Conservation (phyloP, 2,329 filamentous ascomycete species). For the Microcyclospora pomicola region DNA sequence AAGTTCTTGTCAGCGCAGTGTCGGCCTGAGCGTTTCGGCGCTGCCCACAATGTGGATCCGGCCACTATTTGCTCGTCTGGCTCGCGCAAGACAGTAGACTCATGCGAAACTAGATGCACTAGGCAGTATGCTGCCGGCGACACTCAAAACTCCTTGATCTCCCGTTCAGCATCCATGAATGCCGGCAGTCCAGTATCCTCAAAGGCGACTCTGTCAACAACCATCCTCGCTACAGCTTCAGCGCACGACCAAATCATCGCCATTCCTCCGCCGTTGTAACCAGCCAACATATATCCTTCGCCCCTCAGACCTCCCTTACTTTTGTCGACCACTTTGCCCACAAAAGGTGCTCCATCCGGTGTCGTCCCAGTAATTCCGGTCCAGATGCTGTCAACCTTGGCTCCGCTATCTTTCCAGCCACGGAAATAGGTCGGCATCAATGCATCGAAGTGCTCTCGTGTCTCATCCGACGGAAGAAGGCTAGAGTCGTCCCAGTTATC, state of each 20-base stretch:
- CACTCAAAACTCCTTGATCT: too few species aligned
- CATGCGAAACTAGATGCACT: too few species aligned
- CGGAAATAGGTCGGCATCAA: constrained; percentile 35
- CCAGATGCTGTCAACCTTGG: constrained; percentile 26
- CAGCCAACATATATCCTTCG: constrained; percentile 11
- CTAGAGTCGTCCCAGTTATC: constrained; percentile 31
- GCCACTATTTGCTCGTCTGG: too few species aligned
- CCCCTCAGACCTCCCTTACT: neutral
- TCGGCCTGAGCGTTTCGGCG: too few species aligned
- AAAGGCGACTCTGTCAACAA: constrained; percentile 8
- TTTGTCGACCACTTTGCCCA: constrained; percentile 11
- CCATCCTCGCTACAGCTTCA: constrained; percentile 31
- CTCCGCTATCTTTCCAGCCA: constrained; percentile 34
- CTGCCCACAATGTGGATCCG: too few species aligned
- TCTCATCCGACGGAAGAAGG: constrained; percentile 33
- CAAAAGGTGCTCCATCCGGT: constrained; percentile 10
- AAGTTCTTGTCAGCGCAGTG: too few species aligned
- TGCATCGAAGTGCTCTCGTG: constrained; percentile 30
- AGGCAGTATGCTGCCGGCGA: too few species aligned
- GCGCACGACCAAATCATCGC: constrained; percentile 30
- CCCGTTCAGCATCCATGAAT: too few species aligned
- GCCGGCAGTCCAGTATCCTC: constrained; percentile 4
- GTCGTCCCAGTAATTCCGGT: constrained; percentile 27
- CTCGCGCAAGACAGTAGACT: too few species aligned
- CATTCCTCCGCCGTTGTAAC: constrained; percentile 33